phyloP scores from a whole-genome alignment of 768 basidiomycete genomes.

The Podaxis sp. region DNA sequence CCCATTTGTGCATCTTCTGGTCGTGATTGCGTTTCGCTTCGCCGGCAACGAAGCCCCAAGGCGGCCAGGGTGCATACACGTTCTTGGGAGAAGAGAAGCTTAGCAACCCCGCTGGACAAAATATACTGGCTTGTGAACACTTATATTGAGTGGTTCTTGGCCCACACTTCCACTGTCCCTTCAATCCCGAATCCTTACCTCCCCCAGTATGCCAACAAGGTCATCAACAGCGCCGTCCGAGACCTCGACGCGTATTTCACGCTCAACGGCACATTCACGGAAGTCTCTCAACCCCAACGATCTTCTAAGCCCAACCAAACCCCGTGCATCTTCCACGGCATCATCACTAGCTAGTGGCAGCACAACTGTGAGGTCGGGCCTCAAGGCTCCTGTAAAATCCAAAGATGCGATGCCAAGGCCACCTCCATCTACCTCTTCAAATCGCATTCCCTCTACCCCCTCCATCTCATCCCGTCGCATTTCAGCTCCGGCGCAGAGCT shows the following conservation, averaged over 20 bases:
- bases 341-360: constrained; percentile 46
- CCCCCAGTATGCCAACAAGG: constrained; percentile 25
- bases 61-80: neutral
- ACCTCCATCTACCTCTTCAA: constrained; percentile 28
- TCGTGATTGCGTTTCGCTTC: neutral
- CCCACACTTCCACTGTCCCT: neutral
- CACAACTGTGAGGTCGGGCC: constrained; percentile 45
- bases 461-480: constrained; percentile 37
- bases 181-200: neutral
- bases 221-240: constrained; percentile 45
- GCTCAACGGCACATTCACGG: constrained; percentile 40
- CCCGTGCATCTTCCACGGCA: constrained; percentile 51
- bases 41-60: neutral
- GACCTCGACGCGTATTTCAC: constrained; percentile 51
- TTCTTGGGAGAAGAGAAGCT: neutral
- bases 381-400: constrained; percentile 35
- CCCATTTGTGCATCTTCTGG: neutral
- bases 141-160: neutral
- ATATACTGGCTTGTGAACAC: neutral
- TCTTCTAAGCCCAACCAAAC: constrained; percentile 41
- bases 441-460: constrained; percentile 37
- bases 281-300: constrained; percentile 34
- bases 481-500: constrained; percentile 37
- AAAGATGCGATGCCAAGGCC: constrained; percentile 56
- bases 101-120: neutral